Conservation (phyloP, 129 eudicot genomes). For the Flaveria bidentis region DNA sequence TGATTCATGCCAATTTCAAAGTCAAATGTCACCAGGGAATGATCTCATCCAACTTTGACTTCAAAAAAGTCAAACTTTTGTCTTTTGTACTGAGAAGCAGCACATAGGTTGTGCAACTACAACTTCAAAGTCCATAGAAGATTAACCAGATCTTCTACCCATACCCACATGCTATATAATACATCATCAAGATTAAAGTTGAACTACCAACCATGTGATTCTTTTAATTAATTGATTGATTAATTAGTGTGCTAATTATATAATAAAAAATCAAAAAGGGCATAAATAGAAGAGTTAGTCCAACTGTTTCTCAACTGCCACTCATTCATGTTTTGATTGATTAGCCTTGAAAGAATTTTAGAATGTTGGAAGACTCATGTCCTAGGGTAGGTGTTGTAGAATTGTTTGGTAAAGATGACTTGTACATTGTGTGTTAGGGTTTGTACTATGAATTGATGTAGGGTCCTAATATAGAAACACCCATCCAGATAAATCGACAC, state of each 20-base stretch:
- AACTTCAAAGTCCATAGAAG: slow-evolving; percentile 21
- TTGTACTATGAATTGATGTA: slow-evolving; percentile 15
- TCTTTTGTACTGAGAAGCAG: slow-evolving; percentile 15
- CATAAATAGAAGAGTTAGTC: slow-evolving; percentile 30
- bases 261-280: slow-evolving; percentile 20
- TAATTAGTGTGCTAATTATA: slow-evolving; percentile 12
- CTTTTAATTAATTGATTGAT: slow-evolving; percentile 11
- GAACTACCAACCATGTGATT: slow-evolving; percentile 37
- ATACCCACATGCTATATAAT: slow-evolving; percentile 29
- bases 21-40: slow-evolving; percentile 29
- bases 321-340: slow-evolving; percentile 29
- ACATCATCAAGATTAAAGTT: slow-evolving; percentile 24
- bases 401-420: slow-evolving; percentile 5
- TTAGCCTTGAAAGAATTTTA: slow-evolving; percentile 28
- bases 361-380: slow-evolving; percentile 21
- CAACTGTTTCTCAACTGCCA: slow-evolving; percentile 44
- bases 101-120: slow-evolving; percentile 29
- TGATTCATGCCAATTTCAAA: neutral
- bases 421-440: neutral
- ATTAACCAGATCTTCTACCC: slow-evolving; percentile 28
- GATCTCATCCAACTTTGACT: slow-evolving; percentile 35
- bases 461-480: too few relatives aligned
- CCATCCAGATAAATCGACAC: too few relatives aligned
- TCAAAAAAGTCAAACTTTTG: slow-evolving; percentile 15
- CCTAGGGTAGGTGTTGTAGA: slow-evolving; percentile 23